These are phyloP conservation scores for Aspergillus amoenus DNA, from an alignment of 2,329 filamentous ascomycete species.

Conservation along the genomic window DNA sequence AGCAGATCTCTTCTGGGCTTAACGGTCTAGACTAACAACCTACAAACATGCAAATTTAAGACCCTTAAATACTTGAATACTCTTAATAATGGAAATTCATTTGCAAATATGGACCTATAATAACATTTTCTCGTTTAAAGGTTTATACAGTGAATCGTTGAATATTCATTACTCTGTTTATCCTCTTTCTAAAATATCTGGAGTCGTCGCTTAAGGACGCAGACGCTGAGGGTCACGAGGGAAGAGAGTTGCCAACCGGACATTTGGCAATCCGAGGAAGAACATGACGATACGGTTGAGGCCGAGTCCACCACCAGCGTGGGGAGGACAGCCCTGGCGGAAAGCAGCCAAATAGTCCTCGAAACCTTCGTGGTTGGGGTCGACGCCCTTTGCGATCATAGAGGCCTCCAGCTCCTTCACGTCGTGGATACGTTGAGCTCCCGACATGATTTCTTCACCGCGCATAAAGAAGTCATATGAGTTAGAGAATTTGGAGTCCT, in stretches of 20 bases:
- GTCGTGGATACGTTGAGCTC: slow-evolving; percentile 66
- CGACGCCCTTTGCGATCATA: slow-evolving; percentile 60
- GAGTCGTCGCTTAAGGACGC: slow-evolving; percentile 33
- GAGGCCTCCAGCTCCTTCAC: slow-evolving; percentile 57
- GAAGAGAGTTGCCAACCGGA: slow-evolving; percentile 62
- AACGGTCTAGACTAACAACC: background rate
- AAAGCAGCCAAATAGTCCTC: slow-evolving; percentile 65
- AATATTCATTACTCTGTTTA: slow-evolving; percentile 15
- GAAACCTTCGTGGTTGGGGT: slow-evolving; percentile 59
- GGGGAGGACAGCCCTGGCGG: slow-evolving; percentile 63
- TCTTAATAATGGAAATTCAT: background rate
- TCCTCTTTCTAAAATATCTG: background rate
- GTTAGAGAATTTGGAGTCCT: slow-evolving; percentile 65
- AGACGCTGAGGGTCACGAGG: slow-evolving; percentile 62
- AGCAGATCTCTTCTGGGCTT: background rate
- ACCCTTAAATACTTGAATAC: no score
- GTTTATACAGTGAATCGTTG: slow-evolving; percentile 14
- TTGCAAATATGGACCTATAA: background rate
- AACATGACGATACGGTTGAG: slow-evolving; percentile 67
- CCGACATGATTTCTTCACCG: slow-evolving; percentile 67
- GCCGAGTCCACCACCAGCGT: slow-evolving; percentile 65
- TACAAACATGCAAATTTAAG: no score
- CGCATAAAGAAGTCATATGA: slow-evolving; percentile 72
- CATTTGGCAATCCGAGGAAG: slow-evolving; percentile 64
- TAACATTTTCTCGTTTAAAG: background rate